A percentile compares a stretch with the other conserved stretches of the same genome.
phyloP scores from a whole-genome alignment of 768 basidiomycete species.

The Crucibulum laeve region DNA sequence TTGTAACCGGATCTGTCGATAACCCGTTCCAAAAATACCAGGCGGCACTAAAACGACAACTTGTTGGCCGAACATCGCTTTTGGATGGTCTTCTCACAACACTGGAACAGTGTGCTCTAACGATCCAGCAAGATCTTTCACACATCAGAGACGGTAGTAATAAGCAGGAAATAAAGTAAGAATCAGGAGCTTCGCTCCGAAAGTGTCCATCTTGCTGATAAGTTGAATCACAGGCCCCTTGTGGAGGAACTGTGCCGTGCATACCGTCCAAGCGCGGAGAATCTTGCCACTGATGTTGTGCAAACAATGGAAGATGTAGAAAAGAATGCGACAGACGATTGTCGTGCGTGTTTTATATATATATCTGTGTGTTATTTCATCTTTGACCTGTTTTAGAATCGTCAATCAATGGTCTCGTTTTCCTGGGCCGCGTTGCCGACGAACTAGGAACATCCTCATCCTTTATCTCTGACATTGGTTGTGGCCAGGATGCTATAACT shows the following conservation, averaged over 20 bases:
- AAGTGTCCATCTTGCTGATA: slow-evolving; percentile 2
- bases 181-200: too few species aligned
- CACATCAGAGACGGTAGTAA: slow-evolving; percentile 36
- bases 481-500: slow-evolving; percentile 23
- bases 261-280: slow-evolving; percentile 50
- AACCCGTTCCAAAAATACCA: slow-evolving; percentile 61
- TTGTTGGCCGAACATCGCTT: slow-evolving; percentile 60
- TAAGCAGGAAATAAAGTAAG: slow-evolving; percentile 17
- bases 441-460: slow-evolving; percentile 39
- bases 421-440: slow-evolving; percentile 45
- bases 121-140: slow-evolving; percentile 56
- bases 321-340: slow-evolving; percentile 21
- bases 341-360: too few species aligned
- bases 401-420: slow-evolving; percentile 31
- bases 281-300: slow-evolving; percentile 37
- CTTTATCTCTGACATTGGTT: slow-evolving; percentile 42
- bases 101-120: slow-evolving; percentile 56
- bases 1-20: slow-evolving; percentile 30
- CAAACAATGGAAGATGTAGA: slow-evolving; percentile 33
- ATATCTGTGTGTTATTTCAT: background rate
- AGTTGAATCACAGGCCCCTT: slow-evolving; percentile 28
- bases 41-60: slow-evolving; percentile 52
- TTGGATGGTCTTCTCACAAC: slow-evolving; percentile 53
- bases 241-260: slow-evolving; percentile 33
- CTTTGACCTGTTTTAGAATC: background rate